Evolutionary conservation across 176 grass and related monocot species (phyloP), one percentile per base, ranked within the genome.

Genomic region (Zea mays): DNA sequence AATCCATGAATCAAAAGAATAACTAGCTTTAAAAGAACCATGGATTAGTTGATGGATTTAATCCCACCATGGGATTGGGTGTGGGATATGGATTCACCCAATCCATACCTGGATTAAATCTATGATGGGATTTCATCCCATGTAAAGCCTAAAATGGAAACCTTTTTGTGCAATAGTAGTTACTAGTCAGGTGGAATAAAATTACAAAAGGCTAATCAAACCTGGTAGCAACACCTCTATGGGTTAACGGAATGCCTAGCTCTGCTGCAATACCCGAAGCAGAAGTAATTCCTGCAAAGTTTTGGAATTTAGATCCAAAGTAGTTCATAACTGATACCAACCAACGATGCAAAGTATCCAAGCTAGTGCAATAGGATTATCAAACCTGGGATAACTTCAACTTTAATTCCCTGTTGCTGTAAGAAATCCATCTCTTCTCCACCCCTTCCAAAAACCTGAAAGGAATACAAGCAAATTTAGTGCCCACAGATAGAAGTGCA

Each of bases 401-500:
- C 92, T 65, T 72, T 90, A 82, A 99, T 95, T 86, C 96, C 96
- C 74, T 92, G 83, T 76, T 95, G 87, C 47, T 99, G 92, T 75
- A 99, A 68, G 79, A 99, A 99, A 79, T 99, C 96, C 96, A 95
- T 99, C 83, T 95, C 96, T 85, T 95, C 96, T 81, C 92, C 96
- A 77, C 96, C 96, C 79, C 96, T 94, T 80, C 92, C 92, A 92
- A 95, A 99, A 48, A 99, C 90, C 96, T 95, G 78, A 64, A 80
- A 20, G 60, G 36, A 73, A 20, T 17, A 73, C 43, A 67, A 38
- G 16, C 47, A 60, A 39, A 36, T 43, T 42, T 65, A 74, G 3
- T 50, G 38, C 2, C 27, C 41, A 65, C 50, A 35, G 76, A 42
- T 14, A 62, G 9, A 34, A 62, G 56, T 7, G 35, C 42, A 36